phyloP scores from a whole-genome alignment of 2,329 filamentous ascomycete genomes.

The Teratosphaeria viscida region DNA sequence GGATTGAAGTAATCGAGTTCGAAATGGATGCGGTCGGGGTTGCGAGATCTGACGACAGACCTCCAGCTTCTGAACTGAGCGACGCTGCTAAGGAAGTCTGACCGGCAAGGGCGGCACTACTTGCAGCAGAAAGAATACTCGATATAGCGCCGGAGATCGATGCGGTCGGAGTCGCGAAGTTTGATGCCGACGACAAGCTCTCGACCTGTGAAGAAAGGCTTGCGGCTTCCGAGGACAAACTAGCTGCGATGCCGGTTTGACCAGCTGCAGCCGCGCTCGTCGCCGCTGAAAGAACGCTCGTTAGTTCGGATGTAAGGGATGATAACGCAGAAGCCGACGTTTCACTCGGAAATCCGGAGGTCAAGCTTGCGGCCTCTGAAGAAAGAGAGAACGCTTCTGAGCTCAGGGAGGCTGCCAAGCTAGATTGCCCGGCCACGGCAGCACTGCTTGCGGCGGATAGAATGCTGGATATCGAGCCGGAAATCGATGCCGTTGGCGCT shows the following conservation, averaged over 20 bases:
- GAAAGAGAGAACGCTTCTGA: background rate
- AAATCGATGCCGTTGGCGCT: no score
- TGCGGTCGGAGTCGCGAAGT: background rate
- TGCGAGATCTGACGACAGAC: background rate
- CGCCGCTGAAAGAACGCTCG: background rate
- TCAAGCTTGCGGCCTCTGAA: background rate
- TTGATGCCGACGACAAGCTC: background rate
- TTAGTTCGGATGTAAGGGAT: background rate
- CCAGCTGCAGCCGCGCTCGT: background rate
- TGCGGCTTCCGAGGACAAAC: background rate
- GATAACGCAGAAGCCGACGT: background rate
- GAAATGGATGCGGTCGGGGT: background rate
- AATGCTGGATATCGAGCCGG: background rate
- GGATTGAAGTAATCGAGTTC: background rate
- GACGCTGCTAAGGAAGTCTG: background rate
- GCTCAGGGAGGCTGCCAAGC: background rate
- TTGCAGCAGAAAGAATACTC: background rate
- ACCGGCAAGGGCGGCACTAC: background rate
- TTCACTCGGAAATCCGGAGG: background rate
- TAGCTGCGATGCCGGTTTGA: background rate
- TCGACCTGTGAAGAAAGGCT: background rate
- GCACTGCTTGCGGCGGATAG: background rate
- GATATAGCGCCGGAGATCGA: background rate
- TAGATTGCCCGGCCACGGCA: background rate
- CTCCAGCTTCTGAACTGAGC: background rate